A percentile compares a stretch with the other conserved stretches of the same genome.
Conservation (phyloP, 352 stramenopile species). For the Phytopythium kandeliae region DNA sequence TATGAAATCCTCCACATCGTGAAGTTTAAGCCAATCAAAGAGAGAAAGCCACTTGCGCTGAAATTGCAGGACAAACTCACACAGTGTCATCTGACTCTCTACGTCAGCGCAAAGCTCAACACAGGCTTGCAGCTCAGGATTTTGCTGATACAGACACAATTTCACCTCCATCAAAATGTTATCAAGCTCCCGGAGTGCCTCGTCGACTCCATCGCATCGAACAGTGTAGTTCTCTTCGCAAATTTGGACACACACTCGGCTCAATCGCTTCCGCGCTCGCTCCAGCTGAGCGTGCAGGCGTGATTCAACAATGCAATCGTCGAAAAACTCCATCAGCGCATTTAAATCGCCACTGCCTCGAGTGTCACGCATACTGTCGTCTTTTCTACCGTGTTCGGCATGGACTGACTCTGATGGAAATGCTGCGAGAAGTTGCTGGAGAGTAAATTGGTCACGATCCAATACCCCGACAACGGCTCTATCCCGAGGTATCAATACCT, state of each 20-base stretch:
- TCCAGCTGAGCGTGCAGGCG: slow-evolving; percentile 34
- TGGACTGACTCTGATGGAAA: neutral
- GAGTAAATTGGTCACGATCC: neutral
- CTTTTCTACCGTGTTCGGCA: neutral
- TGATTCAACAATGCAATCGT: slow-evolving; percentile 48
- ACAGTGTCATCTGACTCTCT: slow-evolving; percentile 22
- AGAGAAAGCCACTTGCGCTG: slow-evolving; percentile 36
- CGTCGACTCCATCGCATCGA: slow-evolving; percentile 22
- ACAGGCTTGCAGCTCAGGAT: slow-evolving; percentile 30
- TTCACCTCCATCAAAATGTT: slow-evolving; percentile 27
- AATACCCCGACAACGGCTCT: neutral
- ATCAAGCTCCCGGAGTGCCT: slow-evolving; percentile 25
- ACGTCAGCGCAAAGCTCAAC: slow-evolving; percentile 25
- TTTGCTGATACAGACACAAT: slow-evolving; percentile 33
- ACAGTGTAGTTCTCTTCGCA: slow-evolving; percentile 37
- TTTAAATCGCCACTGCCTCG: neutral
- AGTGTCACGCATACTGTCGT: neutral
- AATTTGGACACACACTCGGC: slow-evolving; percentile 21
- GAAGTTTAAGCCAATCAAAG: slow-evolving; percentile 41
- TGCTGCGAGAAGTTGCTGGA: neutral
- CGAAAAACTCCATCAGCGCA: slow-evolving; percentile 22
- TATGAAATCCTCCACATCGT: slow-evolving; percentile 63
- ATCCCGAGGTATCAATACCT: neutral
- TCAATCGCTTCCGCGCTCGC: slow-evolving; percentile 22
- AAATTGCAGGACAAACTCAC: slow-evolving; percentile 31